These are phyloP conservation scores for Nitzschia putrida DNA, from an alignment of 108 stramenopile genomes.

Conservation along the genomic window DNA sequence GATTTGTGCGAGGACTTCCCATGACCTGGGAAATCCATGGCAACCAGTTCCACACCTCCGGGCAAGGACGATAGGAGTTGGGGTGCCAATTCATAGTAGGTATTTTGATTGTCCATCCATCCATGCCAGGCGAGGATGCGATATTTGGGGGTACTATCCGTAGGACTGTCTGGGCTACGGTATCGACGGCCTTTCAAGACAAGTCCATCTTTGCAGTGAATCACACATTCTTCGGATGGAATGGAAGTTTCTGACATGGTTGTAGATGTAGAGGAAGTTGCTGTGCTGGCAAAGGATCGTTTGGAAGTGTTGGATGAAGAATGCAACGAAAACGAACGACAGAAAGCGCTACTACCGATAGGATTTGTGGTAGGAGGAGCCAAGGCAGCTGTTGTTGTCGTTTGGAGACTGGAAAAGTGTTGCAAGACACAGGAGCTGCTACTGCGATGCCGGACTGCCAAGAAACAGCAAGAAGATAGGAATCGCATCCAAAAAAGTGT, in stretches of 20 bases:
- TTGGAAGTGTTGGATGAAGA: neutral
- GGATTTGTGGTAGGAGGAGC: neutral
- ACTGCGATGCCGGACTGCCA: no score
- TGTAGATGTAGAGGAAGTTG: neutral
- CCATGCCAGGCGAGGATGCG: constrained; percentile 62
- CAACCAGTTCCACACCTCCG: constrained; percentile 42
- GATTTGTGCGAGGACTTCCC: constrained; percentile 47
- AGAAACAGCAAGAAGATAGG: no score
- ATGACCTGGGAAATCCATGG: constrained; percentile 53
- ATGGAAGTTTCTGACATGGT: neutral
- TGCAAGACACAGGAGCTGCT: no score
- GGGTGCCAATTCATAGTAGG: constrained; percentile 57
- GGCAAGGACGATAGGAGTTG: constrained; percentile 15
- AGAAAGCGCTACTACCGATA: neutral
- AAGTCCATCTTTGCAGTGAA: constrained; percentile 12
- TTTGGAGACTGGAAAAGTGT: neutral
- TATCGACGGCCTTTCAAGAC: constrained; percentile 11
- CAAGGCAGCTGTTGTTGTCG: neutral
- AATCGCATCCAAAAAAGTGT: no score
- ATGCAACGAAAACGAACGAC: neutral
- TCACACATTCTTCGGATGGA: neutral
- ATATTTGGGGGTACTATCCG: neutral
- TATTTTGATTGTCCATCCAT: constrained; percentile 70
- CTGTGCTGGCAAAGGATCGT: neutral
- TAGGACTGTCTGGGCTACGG: neutral